These are phyloP conservation scores for Russula sp. DNA, from an alignment of 768 basidiomycete species.

Conservation along the genomic window DNA sequence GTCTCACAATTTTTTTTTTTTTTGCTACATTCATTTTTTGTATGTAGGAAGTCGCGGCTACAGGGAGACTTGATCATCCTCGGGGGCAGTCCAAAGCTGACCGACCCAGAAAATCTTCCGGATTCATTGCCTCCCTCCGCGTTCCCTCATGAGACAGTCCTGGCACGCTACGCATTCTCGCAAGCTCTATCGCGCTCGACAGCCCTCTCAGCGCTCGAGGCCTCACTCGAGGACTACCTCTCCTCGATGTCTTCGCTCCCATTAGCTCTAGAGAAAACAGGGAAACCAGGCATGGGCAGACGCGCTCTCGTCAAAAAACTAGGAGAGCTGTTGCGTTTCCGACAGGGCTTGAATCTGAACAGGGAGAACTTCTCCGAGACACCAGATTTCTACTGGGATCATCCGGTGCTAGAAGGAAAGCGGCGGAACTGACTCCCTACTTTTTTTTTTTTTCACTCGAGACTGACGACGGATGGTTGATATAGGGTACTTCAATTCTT, in stretches of 20 bases:
- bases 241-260: conserved; percentile 80
- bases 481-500: conserved; percentile 75
- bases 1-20: neutral
- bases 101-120: conserved; percentile 47
- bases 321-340: conserved; percentile 86
- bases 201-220: conserved; percentile 82
- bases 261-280: conserved; percentile 68
- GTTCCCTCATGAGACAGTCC: conserved; percentile 66
- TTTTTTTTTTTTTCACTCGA: neutral
- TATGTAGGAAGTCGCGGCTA: conserved; percentile 69
- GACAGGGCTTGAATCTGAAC: conserved; percentile 89
- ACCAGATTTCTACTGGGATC: conserved; percentile 93
- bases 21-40: neutral
- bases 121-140: conserved; percentile 47
- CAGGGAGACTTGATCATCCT: conserved; percentile 92
- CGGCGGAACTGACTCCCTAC: conserved; percentile 28
- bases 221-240: conserved; percentile 77
- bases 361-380: conserved; percentile 85
- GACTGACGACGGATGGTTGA: neutral
- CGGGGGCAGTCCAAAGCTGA: conserved; percentile 63
- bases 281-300: conserved; percentile 78
- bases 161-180: conserved; percentile 88
- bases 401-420: conserved; percentile 83
- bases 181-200: conserved; percentile 90
- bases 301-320: conserved; percentile 87